Conservation (phyloP, 1,284 basidiomycete species). For the Gymnopus androsaceus region DNA sequence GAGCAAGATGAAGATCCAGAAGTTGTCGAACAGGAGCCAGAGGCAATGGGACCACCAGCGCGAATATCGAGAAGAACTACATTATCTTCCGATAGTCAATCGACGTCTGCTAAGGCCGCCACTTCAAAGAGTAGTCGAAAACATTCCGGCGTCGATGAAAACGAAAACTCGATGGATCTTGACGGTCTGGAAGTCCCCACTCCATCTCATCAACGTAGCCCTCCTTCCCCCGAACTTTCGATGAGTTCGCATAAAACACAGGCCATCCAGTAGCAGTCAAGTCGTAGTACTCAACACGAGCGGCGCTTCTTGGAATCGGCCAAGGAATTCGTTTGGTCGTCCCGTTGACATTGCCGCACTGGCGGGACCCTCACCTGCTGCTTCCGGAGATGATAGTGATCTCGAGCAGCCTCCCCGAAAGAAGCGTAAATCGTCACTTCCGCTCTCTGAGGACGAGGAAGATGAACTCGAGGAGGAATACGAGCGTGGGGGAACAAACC, state of each 20-base stretch:
- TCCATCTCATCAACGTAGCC: neutral
- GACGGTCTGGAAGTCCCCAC: neutral
- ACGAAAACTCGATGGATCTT: neutral
- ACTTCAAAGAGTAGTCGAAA: neutral
- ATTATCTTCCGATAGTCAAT: too few relatives aligned
- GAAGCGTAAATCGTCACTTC: conserved; percentile 10
- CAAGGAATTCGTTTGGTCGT: neutral
- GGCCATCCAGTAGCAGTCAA: neutral
- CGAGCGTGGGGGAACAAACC: neutral
- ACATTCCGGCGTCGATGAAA: neutral
- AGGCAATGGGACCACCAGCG: neutral
- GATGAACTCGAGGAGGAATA: neutral
- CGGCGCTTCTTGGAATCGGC: conserved; percentile 7
- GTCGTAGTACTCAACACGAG: conserved; percentile 2
- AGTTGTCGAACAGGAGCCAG: too few relatives aligned
- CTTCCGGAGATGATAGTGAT: neutral
- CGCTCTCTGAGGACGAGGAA: too few relatives aligned
- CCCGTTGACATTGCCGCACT: too few relatives aligned
- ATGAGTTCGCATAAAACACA: neutral
- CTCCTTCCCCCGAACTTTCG: neutral
- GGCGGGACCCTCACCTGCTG: neutral
- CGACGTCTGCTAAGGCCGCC: too few relatives aligned
- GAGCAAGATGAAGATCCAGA: neutral
- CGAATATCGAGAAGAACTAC: too few relatives aligned
- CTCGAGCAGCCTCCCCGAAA: conserved; percentile 14